These are phyloP conservation scores for Striga asiatica DNA, from an alignment of 257 asterid genomes.

Conservation along the genomic window DNA sequence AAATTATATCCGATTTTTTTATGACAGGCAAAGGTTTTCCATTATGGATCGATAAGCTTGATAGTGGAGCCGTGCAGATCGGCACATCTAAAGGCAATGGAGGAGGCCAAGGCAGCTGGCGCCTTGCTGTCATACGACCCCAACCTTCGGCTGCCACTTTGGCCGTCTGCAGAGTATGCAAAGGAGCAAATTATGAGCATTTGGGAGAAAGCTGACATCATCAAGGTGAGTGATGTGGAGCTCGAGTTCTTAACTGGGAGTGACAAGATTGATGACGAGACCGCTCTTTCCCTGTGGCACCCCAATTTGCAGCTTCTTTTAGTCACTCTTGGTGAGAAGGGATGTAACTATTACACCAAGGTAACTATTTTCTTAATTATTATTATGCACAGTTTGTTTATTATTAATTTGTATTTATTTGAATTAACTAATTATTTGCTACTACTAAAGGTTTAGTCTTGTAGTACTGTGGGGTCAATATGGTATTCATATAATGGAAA, in stretches of 20 bases:
- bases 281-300: conserved; percentile 78
- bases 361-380: too few species aligned
- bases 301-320: conserved; percentile 59
- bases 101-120: conserved; percentile 66
- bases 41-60: conserved; percentile 88
- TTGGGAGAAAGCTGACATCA: conserved; percentile 80
- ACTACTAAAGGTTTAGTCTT: too few species aligned
- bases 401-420: too few species aligned
- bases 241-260: conserved; percentile 68
- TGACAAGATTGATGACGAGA: conserved; percentile 55
- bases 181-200: conserved; percentile 59
- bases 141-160: conserved; percentile 72
- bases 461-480: too few species aligned
- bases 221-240: conserved; percentile 94
- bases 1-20: too few species aligned
- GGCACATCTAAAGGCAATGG: conserved; percentile 72
- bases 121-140: conserved; percentile 85
- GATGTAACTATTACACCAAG: conserved; percentile 91
- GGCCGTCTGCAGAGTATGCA: conserved; percentile 93
- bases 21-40: conserved; percentile 76
- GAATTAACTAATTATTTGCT: too few species aligned
- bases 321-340: conserved; percentile 73
- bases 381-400: too few species aligned
- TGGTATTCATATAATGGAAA: too few species aligned
- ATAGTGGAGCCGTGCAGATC: conserved; percentile 87